These are phyloP conservation scores for Lentinus brumalis DNA, from an alignment of 768 basidiomycete species.

Conservation along the genomic window DNA sequence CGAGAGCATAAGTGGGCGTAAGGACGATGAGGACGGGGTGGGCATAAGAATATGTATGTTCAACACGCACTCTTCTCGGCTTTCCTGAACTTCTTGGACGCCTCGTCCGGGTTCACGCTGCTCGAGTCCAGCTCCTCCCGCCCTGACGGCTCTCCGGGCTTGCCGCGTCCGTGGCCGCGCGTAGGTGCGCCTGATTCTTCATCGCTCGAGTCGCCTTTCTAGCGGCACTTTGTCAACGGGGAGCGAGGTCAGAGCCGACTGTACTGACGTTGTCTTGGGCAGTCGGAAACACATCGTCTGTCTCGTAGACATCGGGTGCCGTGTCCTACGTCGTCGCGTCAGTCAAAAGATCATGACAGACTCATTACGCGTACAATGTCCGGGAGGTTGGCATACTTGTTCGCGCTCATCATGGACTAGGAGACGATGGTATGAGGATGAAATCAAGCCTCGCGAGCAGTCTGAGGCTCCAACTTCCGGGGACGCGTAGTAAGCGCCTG, in stretches of 20 bases:
- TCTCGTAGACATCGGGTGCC: conserved; percentile 91
- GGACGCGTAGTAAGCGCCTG: too few relatives aligned
- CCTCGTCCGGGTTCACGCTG: conserved; percentile 63
- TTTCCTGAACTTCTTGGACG: conserved; percentile 67
- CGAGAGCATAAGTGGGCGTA: neutral
- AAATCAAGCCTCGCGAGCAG: too few relatives aligned
- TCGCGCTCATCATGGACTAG: conserved; percentile 30
- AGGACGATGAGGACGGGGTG: neutral
- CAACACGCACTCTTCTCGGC: conserved; percentile 54
- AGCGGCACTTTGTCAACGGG: conserved; percentile 1
- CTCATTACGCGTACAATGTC: conserved; percentile 71
- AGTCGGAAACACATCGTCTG: conserved; percentile 71
- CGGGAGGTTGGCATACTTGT: conserved; percentile 88
- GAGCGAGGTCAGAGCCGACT: neutral
- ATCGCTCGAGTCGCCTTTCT: conserved; percentile 69
- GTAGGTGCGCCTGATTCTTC: conserved; percentile 56
- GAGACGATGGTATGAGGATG: too few relatives aligned
- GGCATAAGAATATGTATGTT: neutral
- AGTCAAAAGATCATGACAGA: neutral
- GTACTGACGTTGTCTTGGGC: conserved; percentile 52
- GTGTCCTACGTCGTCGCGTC: conserved; percentile 61
- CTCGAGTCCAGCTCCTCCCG: conserved; percentile 73
- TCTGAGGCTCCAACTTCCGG: too few relatives aligned
- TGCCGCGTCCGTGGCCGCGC: conserved; percentile 39
- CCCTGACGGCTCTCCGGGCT: conserved; percentile 41